Conservation (phyloP, 495 filamentous ascomycete species). For the Neurospora sp. region DNA sequence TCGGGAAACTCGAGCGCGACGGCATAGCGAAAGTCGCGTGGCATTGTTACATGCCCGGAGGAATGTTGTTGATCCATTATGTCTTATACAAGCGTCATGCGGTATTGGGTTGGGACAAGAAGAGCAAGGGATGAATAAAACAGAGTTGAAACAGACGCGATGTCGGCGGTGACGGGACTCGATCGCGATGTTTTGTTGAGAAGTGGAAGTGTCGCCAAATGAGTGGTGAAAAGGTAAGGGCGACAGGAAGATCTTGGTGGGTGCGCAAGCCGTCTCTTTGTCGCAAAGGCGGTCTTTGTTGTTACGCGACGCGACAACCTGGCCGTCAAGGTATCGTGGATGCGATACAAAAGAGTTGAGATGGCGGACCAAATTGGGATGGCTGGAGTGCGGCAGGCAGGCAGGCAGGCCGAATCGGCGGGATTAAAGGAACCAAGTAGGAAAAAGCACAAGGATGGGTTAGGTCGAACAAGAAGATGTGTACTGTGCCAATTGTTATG, state of each 20-base stretch:
- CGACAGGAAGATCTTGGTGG: neutral
- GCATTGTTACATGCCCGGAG: constrained; percentile 26
- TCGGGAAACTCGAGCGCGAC: constrained; percentile 1
- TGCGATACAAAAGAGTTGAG: neutral
- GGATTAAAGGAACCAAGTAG: neutral
- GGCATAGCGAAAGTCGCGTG: constrained; percentile 29
- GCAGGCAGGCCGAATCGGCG: neutral
- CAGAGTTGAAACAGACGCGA: neutral
- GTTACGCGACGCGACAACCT: neutral
- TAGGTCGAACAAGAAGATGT: neutral
- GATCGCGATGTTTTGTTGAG: neutral
- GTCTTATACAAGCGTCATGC: constrained; percentile 6
- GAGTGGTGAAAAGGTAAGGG: neutral
- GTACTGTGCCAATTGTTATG: neutral
- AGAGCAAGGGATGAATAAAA: constrained; percentile 15
- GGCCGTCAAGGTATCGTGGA: neutral
- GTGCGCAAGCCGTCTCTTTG: neutral
- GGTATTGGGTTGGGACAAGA: constrained; percentile 11
- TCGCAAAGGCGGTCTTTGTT: neutral
- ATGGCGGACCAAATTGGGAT: neutral
- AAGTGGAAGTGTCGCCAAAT: neutral
- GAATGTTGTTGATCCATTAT: constrained; percentile 33
- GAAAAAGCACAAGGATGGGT: neutral
- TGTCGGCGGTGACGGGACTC: neutral
- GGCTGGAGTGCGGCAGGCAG: neutral